Evolutionary conservation across 2,329 filamentous ascomycete species (phyloP).

Genomic region (Ophiostoma sp.): DNA sequence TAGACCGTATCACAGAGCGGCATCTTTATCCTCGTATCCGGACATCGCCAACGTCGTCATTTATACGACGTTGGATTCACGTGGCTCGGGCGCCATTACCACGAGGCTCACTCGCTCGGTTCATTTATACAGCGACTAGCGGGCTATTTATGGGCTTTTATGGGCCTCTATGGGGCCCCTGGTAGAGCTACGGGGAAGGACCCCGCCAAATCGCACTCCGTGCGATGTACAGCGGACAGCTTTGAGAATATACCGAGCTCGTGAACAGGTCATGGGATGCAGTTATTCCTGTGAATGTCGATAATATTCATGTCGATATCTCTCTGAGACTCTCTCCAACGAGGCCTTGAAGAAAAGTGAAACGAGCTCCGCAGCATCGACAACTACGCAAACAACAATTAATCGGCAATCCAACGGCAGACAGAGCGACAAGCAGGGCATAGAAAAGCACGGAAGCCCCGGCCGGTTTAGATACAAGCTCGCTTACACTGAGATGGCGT

Average conservation of each 20-base stretch:
- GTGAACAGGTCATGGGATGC: not conserved
- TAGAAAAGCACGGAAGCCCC: not conserved
- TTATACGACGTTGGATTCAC: not conserved
- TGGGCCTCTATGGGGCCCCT: not conserved
- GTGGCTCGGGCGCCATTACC: conserved; percentile 3
- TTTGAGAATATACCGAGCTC: conserved; percentile 11
- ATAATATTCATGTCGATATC: not conserved
- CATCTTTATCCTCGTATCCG: not conserved
- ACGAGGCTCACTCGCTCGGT: conserved; percentile 13
- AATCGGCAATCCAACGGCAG: not conserved
- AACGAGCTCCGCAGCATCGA: not conserved
- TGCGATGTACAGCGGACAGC: not conserved
- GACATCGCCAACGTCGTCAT: not conserved
- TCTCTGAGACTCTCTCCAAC: too few relatives aligned
- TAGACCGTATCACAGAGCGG: not conserved
- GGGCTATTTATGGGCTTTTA: not conserved
- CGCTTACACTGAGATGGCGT: conserved; percentile 11
- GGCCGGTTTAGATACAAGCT: too few relatives aligned
- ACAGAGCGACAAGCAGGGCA: not conserved
- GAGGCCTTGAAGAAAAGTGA: not conserved
- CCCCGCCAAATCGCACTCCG: conserved; percentile 12
- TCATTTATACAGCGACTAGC: not conserved
- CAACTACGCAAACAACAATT: not conserved
- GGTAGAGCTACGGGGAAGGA: conserved; percentile 8
- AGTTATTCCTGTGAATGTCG: not conserved